Conservation (phyloP, 1,139 yeast species). For the Sporopachydermia cereana region DNA sequence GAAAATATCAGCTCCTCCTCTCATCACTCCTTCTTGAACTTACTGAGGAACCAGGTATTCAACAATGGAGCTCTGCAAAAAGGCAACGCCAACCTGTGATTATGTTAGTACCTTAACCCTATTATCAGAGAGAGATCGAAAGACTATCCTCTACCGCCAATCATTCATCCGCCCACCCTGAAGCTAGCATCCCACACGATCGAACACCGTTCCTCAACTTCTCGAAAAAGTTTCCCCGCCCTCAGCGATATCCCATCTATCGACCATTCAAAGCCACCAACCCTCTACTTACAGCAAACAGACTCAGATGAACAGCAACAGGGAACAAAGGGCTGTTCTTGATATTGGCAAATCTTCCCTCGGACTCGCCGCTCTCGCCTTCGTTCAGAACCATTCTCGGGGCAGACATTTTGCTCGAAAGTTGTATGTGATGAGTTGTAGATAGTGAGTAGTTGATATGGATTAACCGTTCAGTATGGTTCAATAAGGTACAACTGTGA, state of each 20-base stretch:
- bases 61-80: slow-evolving; percentile 3
- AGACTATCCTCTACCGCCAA: too few relatives aligned
- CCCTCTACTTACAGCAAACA: slow-evolving; percentile 3
- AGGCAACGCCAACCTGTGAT: slow-evolving; percentile 5
- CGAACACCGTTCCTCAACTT: background rate
- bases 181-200: background rate
- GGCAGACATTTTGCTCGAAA: slow-evolving; percentile 3
- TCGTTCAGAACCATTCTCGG: slow-evolving; percentile 1
- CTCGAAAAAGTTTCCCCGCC: too few relatives aligned
- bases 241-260: too few relatives aligned
- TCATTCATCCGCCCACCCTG: too few relatives aligned
- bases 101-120: too few relatives aligned
- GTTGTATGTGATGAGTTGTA: too few relatives aligned
- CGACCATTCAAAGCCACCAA: background rate
- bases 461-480: background rate
- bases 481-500: background rate
- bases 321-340: slow-evolving; percentile 5
- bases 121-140: too few relatives aligned
- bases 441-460: too few relatives aligned
- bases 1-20: too few relatives aligned
- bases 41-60: slow-evolving; percentile 6
- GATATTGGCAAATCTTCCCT: background rate
- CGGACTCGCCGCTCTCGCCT: slow-evolving; percentile 3
- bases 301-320: slow-evolving; percentile 5
- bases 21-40: too few relatives aligned